These are phyloP conservation scores for Ceratocystis lukuohia DNA, from an alignment of 2,329 filamentous ascomycete genomes.

Conservation along the genomic window DNA sequence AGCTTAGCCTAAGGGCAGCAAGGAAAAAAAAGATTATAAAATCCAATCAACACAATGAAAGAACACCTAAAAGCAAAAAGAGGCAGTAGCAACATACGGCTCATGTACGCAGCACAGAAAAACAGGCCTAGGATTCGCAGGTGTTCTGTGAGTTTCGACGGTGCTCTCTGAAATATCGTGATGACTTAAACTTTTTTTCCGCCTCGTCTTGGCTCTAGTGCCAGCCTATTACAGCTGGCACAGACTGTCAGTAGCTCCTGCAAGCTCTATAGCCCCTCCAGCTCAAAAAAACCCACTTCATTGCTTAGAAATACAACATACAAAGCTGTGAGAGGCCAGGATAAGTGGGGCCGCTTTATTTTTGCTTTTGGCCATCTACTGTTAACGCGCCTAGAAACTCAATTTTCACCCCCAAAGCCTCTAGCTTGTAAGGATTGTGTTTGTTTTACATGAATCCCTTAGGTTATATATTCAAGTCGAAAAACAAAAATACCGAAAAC, in stretches of 20 bases:
- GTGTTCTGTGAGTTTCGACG: constrained; percentile 18
- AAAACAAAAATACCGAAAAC: not conserved
- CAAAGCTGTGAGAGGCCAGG: not conserved
- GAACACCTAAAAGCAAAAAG: constrained; percentile 7
- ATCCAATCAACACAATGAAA: not conserved
- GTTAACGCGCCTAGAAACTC: not conserved
- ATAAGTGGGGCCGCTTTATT: not conserved
- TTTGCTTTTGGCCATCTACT: not conserved
- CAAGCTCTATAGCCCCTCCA: not conserved
- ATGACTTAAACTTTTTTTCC: constrained; percentile 16
- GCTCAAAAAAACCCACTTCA: not conserved
- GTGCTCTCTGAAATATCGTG: constrained; percentile 10
- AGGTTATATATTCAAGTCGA: not conserved
- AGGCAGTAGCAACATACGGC: not conserved
- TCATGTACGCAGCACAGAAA: not conserved
- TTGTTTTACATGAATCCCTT: not conserved
- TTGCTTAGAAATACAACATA: not conserved
- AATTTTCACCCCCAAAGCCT: not conserved
- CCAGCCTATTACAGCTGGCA: not conserved
- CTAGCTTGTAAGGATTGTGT: not conserved
- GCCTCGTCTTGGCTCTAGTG: not conserved
- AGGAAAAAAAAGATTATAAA: no score
- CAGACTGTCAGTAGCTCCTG: constrained; percentile 8
- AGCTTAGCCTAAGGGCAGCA: no score
- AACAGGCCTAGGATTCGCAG: constrained; percentile 13